These are phyloP conservation scores for Phytophthora fragariae DNA, from an alignment of 352 stramenopile species.

Conservation along the genomic window DNA sequence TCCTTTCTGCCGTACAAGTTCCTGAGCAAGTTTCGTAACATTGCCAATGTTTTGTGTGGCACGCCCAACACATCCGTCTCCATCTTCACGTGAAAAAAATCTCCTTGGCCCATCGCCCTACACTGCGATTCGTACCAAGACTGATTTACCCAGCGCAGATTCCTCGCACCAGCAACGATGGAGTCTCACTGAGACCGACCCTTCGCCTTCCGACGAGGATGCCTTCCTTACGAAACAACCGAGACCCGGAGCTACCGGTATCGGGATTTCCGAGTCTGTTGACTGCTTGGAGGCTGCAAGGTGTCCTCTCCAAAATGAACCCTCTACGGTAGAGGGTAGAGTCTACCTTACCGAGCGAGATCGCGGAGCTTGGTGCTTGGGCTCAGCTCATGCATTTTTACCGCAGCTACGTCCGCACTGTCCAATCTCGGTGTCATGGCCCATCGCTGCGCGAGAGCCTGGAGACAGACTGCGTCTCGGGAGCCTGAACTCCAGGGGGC, in stretches of 20 bases:
- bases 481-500: neutral
- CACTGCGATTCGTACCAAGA: neutral
- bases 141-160: neutral
- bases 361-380: conserved; percentile 1
- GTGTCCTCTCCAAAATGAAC: neutral
- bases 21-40: neutral
- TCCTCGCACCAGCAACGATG: neutral
- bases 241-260: conserved; percentile 1
- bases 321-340: no score
- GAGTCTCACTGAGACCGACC: neutral
- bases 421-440: conserved; percentile 38
- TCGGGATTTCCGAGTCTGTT: neutral
- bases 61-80: conserved; percentile 16
- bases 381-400: conserved; percentile 34
- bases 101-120: neutral
- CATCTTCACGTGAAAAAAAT: conserved; percentile 24
- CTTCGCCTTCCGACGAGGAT: neutral
- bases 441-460: conserved; percentile 37
- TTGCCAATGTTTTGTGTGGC: neutral
- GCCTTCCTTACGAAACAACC: conserved; percentile 1
- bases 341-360: neutral
- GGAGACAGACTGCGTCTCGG: neutral
- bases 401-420: conserved; percentile 10
- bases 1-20: conserved; percentile 11
- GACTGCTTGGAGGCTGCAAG: neutral